A percentile compares a stretch with the other conserved stretches of the same genome.
phyloP scores from a whole-genome alignment of 257 asterid genomes.

The Solanum bulbocastanum region DNA sequence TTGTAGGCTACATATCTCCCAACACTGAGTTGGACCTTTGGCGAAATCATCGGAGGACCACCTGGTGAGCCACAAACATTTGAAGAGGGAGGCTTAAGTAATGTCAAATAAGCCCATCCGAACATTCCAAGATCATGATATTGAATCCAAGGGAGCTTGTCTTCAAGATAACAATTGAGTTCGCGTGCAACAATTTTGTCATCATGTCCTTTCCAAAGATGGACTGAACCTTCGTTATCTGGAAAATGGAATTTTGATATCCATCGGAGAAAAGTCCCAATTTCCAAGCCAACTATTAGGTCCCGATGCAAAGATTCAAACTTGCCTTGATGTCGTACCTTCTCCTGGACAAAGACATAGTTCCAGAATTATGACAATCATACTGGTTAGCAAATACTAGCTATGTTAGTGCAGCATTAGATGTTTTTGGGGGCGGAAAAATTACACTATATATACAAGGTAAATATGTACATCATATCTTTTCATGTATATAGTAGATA shows the following conservation, averaged over 20 bases:
- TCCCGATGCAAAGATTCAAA: slow-evolving; percentile 50
- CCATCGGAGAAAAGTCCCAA: slow-evolving; percentile 59
- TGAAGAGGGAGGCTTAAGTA: slow-evolving; percentile 51
- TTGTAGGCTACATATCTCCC: slow-evolving; percentile 72
- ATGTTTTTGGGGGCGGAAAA: slow-evolving; percentile 16
- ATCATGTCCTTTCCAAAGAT: slow-evolving; percentile 65
- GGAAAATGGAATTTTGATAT: slow-evolving; percentile 49
- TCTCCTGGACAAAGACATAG: slow-evolving; percentile 28
- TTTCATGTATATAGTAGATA: not conserved
- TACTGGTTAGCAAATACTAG: not conserved
- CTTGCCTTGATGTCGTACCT: slow-evolving; percentile 48
- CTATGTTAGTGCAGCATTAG: not conserved
- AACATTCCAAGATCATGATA: slow-evolving; percentile 45
- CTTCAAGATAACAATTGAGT: slow-evolving; percentile 34
- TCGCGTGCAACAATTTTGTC: slow-evolving; percentile 36
- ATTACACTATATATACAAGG: not conserved
- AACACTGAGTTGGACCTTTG: slow-evolving; percentile 50
- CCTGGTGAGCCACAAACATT: slow-evolving; percentile 58
- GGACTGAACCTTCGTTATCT: slow-evolving; percentile 46
- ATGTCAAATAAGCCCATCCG: slow-evolving; percentile 43
- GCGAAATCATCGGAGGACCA: slow-evolving; percentile 59
- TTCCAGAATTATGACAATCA: not conserved
- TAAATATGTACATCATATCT: too few relatives aligned
- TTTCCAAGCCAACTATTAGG: slow-evolving; percentile 27
- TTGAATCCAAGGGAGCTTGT: slow-evolving; percentile 57